Conservation (phyloP, 1,139 yeast genomes). For the Blastobotrys buckinghamii region DNA sequence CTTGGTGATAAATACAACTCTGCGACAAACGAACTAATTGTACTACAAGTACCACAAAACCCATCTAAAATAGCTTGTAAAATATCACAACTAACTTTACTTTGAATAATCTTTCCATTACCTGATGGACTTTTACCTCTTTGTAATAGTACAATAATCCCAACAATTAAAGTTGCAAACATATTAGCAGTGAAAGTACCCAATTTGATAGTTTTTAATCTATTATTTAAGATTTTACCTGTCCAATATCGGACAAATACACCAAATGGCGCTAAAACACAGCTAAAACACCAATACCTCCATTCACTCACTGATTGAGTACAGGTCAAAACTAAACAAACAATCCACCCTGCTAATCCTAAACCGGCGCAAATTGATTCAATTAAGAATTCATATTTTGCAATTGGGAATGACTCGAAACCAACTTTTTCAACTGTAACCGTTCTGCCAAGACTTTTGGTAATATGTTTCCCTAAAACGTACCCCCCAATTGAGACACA, state of each 20-base stretch:
- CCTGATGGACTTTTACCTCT: constrained; percentile 36
- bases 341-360: constrained; percentile 39
- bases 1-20: constrained; percentile 47
- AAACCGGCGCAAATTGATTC: constrained; percentile 16
- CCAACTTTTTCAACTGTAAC: background rate
- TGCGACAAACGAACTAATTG: constrained; percentile 69
- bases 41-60: constrained; percentile 71
- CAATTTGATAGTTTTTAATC: constrained; percentile 43
- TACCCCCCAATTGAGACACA: constrained; percentile 41
- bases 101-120: constrained; percentile 24
- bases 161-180: constrained; percentile 51
- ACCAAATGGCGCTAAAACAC: constrained; percentile 61
- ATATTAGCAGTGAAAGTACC: constrained; percentile 76
- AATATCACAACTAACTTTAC: constrained; percentile 44
- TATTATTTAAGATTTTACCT: constrained; percentile 44
- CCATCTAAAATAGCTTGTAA: constrained; percentile 59
- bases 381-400: background rate
- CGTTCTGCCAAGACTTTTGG: background rate
- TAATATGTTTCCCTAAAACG: constrained; percentile 34
- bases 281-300: constrained; percentile 60
- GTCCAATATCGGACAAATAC: constrained; percentile 53
- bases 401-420: background rate
- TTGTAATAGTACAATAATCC: constrained; percentile 46
- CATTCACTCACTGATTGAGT: constrained; percentile 33
- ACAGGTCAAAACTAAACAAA: constrained; percentile 41